Conservation (phyloP, 2,329 filamentous ascomycete species). For the Alternaria postmessia region DNA sequence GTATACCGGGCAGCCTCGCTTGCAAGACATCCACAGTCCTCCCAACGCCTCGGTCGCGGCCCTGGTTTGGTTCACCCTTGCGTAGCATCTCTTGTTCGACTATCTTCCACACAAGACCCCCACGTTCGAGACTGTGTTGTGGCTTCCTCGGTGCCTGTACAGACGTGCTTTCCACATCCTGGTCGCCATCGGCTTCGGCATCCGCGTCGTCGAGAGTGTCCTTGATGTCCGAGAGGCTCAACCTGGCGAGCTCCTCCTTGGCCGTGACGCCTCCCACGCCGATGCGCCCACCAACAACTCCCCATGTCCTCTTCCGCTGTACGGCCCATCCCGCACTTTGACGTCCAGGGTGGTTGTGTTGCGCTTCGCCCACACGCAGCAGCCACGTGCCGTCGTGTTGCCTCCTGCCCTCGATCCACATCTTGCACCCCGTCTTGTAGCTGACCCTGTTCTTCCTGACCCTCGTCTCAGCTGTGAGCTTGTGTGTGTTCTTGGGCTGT, state of each 20-base stretch:
- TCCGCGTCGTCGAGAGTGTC: constrained; percentile 8
- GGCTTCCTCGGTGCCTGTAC: constrained; percentile 10
- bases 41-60: constrained; percentile 44
- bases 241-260: constrained; percentile 35
- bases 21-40: constrained; percentile 43
- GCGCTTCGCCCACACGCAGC: constrained; percentile 39
- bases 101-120: constrained; percentile 45
- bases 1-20: constrained; percentile 40
- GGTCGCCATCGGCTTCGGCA: constrained; percentile 11
- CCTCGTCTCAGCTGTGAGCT: constrained; percentile 46
- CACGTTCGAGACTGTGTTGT: constrained; percentile 37
- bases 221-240: constrained; percentile 5
- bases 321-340: constrained; percentile 42
- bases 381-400: constrained; percentile 41
- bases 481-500: constrained; percentile 47
- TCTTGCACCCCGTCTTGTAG: constrained; percentile 47
- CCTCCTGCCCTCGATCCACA: constrained; percentile 49
- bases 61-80: constrained; percentile 34
- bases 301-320: constrained; percentile 47
- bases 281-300: constrained; percentile 38
- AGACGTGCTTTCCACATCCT: neutral
- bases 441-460: constrained; percentile 45
- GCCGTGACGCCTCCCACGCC: constrained; percentile 45
- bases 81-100: constrained; percentile 47
- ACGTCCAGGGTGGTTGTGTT: constrained; percentile 44